A percentile compares a stretch with the other conserved stretches of the same genome.
Evolutionary conservation across 2,329 filamentous ascomycete genomes (phyloP).

Genomic region (Raffaelea ambrosiae): DNA sequence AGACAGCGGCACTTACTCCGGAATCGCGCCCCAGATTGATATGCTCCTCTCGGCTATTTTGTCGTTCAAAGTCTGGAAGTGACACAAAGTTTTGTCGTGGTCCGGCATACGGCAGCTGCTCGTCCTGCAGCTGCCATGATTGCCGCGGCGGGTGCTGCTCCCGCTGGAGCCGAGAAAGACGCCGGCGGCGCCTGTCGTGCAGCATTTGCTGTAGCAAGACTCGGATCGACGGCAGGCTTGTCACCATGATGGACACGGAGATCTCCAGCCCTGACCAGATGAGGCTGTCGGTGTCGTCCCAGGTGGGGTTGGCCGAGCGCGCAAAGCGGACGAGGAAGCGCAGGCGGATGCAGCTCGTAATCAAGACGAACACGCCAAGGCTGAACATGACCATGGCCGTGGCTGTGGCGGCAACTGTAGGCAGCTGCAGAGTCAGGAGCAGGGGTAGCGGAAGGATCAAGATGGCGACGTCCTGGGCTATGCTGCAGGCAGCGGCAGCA

Average conservation of each 20-base stretch:
- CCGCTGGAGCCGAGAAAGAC: too few species aligned
- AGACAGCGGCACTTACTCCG: too few species aligned
- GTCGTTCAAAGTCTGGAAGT: too few species aligned
- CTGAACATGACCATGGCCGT: slow-evolving; percentile 26
- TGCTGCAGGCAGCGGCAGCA: slow-evolving; percentile 21
- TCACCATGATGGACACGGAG: slow-evolving; percentile 31
- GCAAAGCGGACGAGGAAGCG: slow-evolving; percentile 21
- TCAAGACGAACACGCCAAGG: slow-evolving; percentile 26
- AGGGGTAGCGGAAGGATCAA: slow-evolving; percentile 25
- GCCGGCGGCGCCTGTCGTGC: not conserved
- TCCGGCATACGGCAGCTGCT: too few species aligned
- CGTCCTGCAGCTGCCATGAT: too few species aligned
- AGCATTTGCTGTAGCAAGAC: not conserved
- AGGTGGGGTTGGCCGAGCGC: slow-evolving; percentile 27
- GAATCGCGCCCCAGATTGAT: too few species aligned
- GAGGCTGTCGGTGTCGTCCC: slow-evolving; percentile 31
- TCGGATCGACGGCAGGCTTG: slow-evolving; percentile 24
- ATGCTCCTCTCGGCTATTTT: too few species aligned
- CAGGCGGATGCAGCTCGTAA: slow-evolving; percentile 27
- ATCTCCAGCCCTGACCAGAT: slow-evolving; percentile 35
- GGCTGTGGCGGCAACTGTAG: not conserved
- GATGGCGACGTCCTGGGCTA: slow-evolving; percentile 26
- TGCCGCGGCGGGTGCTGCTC: too few species aligned
- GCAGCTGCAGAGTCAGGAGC: slow-evolving; percentile 20
- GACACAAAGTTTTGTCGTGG: too few species aligned